Evolutionary conservation across 257 asterid genomes (phyloP), one percentile per base, ranked within the genome.

Genomic region (Solanum medicagineum): DNA sequence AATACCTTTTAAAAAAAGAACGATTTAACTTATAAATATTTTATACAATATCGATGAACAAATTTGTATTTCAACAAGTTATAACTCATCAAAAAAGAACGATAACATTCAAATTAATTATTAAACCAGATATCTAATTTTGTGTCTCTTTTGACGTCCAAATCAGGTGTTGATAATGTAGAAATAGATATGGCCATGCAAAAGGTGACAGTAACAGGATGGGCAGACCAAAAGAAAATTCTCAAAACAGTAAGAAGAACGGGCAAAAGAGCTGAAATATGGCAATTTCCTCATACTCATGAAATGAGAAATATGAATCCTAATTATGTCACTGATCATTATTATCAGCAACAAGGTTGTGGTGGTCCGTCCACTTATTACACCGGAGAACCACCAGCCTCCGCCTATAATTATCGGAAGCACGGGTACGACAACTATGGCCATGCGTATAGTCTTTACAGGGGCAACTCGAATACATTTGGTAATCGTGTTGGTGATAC

Each of bases 111-210:
- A 6, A 49, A 79, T 8, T 79, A n/a, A 36, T 16, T 2, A 15
- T 6, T 40, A 42, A 12, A 7, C 8, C 20, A 26, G 1, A 6
- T 85, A 60, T 70, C n/a, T 56, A 75, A 16, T 60, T 56, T 45
- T 14, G 8, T 8, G 10, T 5, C 45, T 8, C 6, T 6, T 32
- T 54, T 65, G 40, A n/a, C 0, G 10, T 80, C 4, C 49, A 24
- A 59, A 40, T 20, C 80, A 94, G 97, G 98, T 77, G 94, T 94
- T 45, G 94, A 91, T 45, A 88, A 56, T n/a, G 88, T 94, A 84
- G 98, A 94, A 51, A 93, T 93, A 87, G 97, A 93, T 89, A 92
- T 93, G 95, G 87, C 87, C 2, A 40, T 93, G 88, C 97, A 95
- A 68, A 95, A 93, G 69, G 98, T 94, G 42, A 93, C 94, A 0